Evolutionary conservation across 176 grass and related monocot species (phyloP).

Genomic region (Alloteropsis semialata): DNA sequence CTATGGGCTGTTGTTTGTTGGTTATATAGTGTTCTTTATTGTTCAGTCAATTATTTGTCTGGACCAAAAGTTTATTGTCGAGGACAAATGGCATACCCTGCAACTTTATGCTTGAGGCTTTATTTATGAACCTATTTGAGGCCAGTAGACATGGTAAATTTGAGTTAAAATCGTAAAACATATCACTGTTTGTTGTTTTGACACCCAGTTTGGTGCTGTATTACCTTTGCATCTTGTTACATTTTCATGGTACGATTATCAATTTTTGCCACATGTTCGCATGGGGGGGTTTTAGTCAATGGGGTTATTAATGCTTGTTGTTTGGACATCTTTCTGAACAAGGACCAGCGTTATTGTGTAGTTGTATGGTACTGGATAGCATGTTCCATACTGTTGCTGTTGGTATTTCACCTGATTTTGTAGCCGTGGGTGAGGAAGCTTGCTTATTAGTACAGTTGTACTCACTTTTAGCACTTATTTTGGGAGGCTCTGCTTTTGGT

Average conservation of each 20-base stretch:
- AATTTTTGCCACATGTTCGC: neutral
- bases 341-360: neutral
- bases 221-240: neutral
- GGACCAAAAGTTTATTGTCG: neutral
- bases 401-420: neutral
- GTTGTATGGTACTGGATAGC: neutral
- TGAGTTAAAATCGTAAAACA: neutral
- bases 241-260: neutral
- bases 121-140: neutral
- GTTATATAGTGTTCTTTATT: neutral
- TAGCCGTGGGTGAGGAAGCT: neutral
- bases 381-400: neutral
- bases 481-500: neutral
- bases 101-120: neutral
- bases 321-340: neutral
- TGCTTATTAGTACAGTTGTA: neutral
- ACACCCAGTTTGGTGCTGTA: neutral
- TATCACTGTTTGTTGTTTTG: neutral
- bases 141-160: neutral
- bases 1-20: neutral
- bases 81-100: neutral
- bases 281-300: neutral
- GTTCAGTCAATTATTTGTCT: neutral
- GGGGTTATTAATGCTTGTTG: neutral
- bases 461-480: neutral